phyloP scores from a whole-genome alignment of 768 basidiomycete genomes.

The Kwoniella sp. region DNA sequence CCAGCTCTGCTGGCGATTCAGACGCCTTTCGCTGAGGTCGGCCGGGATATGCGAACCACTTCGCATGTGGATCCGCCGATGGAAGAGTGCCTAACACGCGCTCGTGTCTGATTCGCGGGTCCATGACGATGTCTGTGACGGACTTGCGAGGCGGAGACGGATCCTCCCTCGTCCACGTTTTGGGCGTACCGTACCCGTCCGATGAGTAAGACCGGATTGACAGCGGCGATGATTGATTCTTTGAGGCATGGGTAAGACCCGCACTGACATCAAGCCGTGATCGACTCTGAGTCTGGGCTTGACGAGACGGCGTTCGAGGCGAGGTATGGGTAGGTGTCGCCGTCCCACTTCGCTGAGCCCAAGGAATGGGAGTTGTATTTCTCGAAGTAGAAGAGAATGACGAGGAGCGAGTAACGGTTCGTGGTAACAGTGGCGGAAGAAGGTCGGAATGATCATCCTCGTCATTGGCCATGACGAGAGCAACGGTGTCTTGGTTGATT shows the following conservation, averaged over 20 bases:
- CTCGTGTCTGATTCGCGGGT: too few species aligned
- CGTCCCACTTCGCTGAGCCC: conserved; percentile 12
- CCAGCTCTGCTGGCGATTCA: too few species aligned
- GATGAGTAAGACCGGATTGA: neutral
- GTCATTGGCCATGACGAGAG: neutral
- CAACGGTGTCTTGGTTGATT: too few species aligned
- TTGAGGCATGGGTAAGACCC: neutral
- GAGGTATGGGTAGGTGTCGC: neutral
- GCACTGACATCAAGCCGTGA: neutral
- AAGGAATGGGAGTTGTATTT: conserved; percentile 17
- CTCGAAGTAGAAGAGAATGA: conserved; percentile 15
- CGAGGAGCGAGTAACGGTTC: conserved; percentile 11
- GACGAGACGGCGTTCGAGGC: conserved; percentile 11
- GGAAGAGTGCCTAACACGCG: neutral
- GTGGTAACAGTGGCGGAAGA: conserved; percentile 19
- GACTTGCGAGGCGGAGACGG: conserved; percentile 10
- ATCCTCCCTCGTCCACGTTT: conserved; percentile 9
- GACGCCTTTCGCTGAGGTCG: neutral
- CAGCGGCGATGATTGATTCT: too few species aligned
- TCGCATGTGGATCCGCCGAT: neutral
- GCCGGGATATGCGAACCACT: neutral
- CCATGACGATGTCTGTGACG: neutral
- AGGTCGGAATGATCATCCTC: conserved; percentile 10
- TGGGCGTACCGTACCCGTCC: neutral
- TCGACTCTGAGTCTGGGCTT: neutral